Evolutionary conservation across 768 basidiomycete species (phyloP).

Genomic region (Kockovaella imperatae): DNA sequence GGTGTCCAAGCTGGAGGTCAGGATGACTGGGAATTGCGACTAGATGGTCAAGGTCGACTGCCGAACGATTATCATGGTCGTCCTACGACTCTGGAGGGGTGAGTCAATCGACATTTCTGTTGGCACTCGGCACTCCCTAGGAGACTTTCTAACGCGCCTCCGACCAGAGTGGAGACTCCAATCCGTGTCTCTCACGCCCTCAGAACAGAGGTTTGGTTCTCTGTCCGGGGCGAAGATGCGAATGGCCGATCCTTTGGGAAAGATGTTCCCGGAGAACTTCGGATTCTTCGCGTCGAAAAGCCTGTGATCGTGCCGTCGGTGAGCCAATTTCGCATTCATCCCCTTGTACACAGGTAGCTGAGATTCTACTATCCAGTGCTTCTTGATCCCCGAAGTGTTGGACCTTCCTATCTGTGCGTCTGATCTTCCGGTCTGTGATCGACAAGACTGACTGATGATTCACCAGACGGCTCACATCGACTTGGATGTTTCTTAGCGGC

Average conservation of each 20-base stretch:
- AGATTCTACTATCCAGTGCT: not conserved
- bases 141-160: not conserved
- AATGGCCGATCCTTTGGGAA: not conserved
- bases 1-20: conserved; percentile 11
- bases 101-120: not conserved
- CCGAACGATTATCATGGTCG: conserved; percentile 31
- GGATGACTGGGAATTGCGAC: conserved; percentile 13
- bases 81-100: conserved; percentile 36
- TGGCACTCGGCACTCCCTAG: not conserved
- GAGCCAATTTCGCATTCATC: no score
- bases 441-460: not conserved
- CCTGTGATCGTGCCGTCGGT: not conserved
- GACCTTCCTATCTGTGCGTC: not conserved
- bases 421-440: not conserved
- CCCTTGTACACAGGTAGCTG: no score
- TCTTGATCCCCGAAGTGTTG: not conserved
- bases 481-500: no score
- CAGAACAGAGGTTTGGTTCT: not conserved
- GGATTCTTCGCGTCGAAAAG: not conserved
- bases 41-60: conserved; percentile 19
- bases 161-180: conserved; percentile 8
- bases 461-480: not conserved
- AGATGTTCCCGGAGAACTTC: not conserved
- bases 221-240: not conserved
- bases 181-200: conserved; percentile 13